Evolutionary conservation across 1,139 yeast genomes (phyloP).

Genomic region (Suhomyces choctaworum): DNA sequence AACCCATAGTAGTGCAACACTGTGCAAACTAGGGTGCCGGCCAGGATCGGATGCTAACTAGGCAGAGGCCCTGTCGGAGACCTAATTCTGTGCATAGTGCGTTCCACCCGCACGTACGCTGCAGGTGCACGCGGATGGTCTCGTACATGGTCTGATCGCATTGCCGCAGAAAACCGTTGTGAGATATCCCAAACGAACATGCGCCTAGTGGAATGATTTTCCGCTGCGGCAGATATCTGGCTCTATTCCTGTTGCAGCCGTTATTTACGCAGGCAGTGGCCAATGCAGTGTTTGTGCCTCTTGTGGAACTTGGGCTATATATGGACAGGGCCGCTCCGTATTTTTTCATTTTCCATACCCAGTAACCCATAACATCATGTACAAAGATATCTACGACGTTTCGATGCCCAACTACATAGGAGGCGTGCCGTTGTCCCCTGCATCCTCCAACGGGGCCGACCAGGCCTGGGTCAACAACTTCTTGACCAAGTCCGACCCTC

Average conservation of each 20-base stretch:
- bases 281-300: too few species aligned
- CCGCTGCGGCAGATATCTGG: not conserved
- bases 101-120: too few species aligned
- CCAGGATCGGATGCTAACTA: too few species aligned
- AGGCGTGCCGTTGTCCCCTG: slow-evolving; percentile 20
- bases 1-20: too few species aligned
- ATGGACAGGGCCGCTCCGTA: not conserved
- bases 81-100: too few species aligned
- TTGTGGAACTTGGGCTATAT: not conserved
- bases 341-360: not conserved
- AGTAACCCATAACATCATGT: not conserved
- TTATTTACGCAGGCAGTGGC: slow-evolving; percentile 1
- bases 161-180: slow-evolving; percentile 4
- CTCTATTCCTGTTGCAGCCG: slow-evolving; percentile 7
- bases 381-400: slow-evolving; percentile 3
- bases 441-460: slow-evolving; percentile 12
- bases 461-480: slow-evolving; percentile 26
- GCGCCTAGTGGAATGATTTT: slow-evolving; percentile 5
- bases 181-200: slow-evolving; percentile 1
- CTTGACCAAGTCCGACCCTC: slow-evolving; percentile 12
- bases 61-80: too few species aligned
- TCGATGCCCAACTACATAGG: slow-evolving; percentile 5
- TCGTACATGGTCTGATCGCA: slow-evolving; percentile 6
- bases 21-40: too few species aligned
- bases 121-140: too few species aligned